Conservation (phyloP, 129 eudicot species). For the Centrapalus pauciflorus region DNA sequence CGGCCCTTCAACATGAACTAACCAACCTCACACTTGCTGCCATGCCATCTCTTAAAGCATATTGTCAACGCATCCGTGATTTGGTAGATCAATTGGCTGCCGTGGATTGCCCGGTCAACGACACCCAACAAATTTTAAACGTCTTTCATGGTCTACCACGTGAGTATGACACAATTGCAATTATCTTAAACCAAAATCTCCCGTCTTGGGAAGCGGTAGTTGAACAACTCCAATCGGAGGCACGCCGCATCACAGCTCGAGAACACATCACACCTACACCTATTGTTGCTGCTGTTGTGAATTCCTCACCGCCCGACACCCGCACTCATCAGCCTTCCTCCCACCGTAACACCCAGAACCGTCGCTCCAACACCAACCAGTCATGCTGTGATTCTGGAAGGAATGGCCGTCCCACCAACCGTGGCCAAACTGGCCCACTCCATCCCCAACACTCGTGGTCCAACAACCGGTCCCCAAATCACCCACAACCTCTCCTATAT, state of each 20-base stretch:
- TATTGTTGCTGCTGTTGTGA: not conserved
- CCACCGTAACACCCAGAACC: not conserved
- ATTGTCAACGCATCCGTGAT: not conserved
- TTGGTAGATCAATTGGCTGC: not conserved
- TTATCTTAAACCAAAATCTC: not conserved
- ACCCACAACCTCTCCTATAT: not conserved
- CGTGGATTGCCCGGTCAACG: not conserved
- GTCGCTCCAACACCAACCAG: not conserved
- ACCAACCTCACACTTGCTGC: not conserved
- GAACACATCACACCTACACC: not conserved
- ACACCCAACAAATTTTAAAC: not conserved
- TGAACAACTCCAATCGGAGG: not conserved
- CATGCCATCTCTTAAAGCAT: slow-evolving; percentile 2
- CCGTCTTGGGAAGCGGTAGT: not conserved
- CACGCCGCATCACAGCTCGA: not conserved
- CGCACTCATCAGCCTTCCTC: not conserved
- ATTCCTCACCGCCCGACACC: not conserved
- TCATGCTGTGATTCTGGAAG: not conserved
- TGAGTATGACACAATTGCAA: not conserved
- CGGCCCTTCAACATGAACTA: not conserved
- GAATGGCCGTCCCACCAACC: not conserved
- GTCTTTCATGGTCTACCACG: not conserved
- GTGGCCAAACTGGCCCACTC: not conserved
- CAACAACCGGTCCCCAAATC: not conserved
- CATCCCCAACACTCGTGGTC: not conserved